Conservation (phyloP, 2,329 filamentous ascomycete species). For the Emergomyces pasteurianus region DNA sequence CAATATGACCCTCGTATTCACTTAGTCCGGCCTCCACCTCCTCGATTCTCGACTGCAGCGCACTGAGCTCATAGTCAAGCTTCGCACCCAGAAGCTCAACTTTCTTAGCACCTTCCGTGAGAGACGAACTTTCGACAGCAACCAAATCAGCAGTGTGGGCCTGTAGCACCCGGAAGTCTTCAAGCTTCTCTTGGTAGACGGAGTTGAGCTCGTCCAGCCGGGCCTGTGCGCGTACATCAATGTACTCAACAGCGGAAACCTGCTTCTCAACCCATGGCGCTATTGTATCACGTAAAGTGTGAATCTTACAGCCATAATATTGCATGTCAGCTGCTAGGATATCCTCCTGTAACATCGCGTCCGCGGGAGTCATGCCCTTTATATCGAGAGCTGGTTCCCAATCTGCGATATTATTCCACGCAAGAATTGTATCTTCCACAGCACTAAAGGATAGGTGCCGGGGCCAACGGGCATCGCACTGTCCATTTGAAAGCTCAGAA, state of each 20-base stretch:
- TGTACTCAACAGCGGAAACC: conserved; percentile 37
- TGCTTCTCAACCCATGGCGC: conserved; percentile 34
- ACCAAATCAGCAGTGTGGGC: conserved; percentile 58
- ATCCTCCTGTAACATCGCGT: conserved; percentile 29
- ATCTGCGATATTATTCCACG: conserved; percentile 21
- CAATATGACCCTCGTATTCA: conserved; percentile 69
- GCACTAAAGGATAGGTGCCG: conserved; percentile 37
- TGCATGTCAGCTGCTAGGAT: conserved; percentile 26
- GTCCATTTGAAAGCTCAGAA: conserved; percentile 11
- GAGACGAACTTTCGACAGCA: conserved; percentile 52
- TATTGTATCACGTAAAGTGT: conserved; percentile 25
- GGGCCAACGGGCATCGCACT: conserved; percentile 23
- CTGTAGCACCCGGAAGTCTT: conserved; percentile 56
- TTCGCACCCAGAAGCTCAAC: conserved; percentile 72
- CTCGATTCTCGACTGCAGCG: conserved; percentile 64
- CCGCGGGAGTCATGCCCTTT: conserved; percentile 27
- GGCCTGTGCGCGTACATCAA: conserved; percentile 51
- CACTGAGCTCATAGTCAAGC: conserved; percentile 82
- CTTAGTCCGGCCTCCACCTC: conserved; percentile 75
- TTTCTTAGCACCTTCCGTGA: conserved; percentile 63
- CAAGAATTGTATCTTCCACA: conserved; percentile 34
- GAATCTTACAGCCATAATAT: conserved; percentile 25
- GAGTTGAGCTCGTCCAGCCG: conserved; percentile 55
- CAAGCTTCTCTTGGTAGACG: conserved; percentile 58
- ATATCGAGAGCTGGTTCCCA: conserved; percentile 21